Evolutionary conservation across 2,329 filamentous ascomycete species (phyloP), one percentile per base, ranked within the genome.

Genomic region (Cladosporium sp.): DNA sequence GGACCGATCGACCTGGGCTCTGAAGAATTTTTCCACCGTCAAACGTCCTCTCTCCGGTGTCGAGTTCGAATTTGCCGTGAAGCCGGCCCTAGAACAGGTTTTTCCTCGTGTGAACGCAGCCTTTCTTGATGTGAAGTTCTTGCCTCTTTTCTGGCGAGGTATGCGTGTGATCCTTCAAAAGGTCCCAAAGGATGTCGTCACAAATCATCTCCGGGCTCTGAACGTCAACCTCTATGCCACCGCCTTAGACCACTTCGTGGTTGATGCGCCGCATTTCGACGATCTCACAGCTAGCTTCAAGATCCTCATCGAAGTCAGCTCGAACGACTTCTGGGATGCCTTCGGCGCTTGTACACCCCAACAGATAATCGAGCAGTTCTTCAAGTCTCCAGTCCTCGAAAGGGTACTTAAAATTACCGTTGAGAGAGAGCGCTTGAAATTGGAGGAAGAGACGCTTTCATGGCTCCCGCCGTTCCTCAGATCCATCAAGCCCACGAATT

Each of bases 61-160:
- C 41, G 91, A 95, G 70, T 98, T 97, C 75, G 91, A 97, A 52
- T 96, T 91, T 90, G 91, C 92, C 12, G 88, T 97, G 49, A 88
- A 89, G 69, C 89, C 91, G 68, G 88, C 89, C 38, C 82, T 98
- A 21, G 81, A 88, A 44, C 82, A 85, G 65, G 88, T 88, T 8
- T 87, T 97, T 67, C 80, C 85, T 59, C 83, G 85, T 32, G 87
- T 90, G 1, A 85, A 86, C 59, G 80, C 83, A 67, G 84, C 82
- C 64, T 85, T 85, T 26, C 77, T 82, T 18, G 83, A 83, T 69
- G 70, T 80, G 52, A 76, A 80, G 63, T 81, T 85, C 59, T 85
- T 96, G 4, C 84, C 89, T 70, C 84, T 86, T 34, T 93, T 96
- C 72, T 98, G 94, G 94, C 83, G 86, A 71, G 92, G 90, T 0